Conservation (phyloP, 2,329 filamentous ascomycete species). For the Cladosporium phlei region DNA sequence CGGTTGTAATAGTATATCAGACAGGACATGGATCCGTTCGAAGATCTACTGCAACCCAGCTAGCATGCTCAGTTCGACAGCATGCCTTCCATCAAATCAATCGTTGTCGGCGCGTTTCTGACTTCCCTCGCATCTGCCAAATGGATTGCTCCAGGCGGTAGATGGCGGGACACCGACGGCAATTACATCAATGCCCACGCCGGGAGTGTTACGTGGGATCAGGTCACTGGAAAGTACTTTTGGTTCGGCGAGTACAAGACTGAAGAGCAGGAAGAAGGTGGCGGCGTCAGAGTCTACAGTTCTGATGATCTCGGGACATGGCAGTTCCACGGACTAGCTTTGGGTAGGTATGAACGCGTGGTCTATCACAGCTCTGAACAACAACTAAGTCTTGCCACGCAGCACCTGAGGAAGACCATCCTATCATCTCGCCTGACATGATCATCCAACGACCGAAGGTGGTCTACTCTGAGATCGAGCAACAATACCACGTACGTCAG, state of each 20-base stretch:
- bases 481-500: slow-evolving; percentile 51
- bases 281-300: slow-evolving; percentile 57
- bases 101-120: not conserved
- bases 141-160: slow-evolving; percentile 58
- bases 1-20: slow-evolving; percentile 3
- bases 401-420: slow-evolving; percentile 52
- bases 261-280: slow-evolving; percentile 55
- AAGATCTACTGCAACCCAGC: too few relatives aligned
- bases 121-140: slow-evolving; percentile 30
- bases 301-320: slow-evolving; percentile 58
- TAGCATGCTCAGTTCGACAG: not conserved
- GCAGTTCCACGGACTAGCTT: slow-evolving; percentile 53
- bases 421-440: slow-evolving; percentile 50
- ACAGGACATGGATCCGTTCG: not conserved
- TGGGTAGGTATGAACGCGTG: slow-evolving; percentile 44
- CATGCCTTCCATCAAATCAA: not conserved
- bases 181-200: slow-evolving; percentile 60
- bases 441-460: slow-evolving; percentile 62
- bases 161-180: slow-evolving; percentile 58
- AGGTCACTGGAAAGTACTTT: slow-evolving; percentile 52
- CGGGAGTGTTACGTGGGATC: slow-evolving; percentile 51
- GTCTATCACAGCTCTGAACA: too few relatives aligned
- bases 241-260: slow-evolving; percentile 61
- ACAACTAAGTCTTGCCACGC: not conserved
- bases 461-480: slow-evolving; percentile 50